Percentiles rank a stretch among this genome's conserved stretches.
Conservation (phyloP, 1,139 yeast species). For the Pichia sp. region DNA sequence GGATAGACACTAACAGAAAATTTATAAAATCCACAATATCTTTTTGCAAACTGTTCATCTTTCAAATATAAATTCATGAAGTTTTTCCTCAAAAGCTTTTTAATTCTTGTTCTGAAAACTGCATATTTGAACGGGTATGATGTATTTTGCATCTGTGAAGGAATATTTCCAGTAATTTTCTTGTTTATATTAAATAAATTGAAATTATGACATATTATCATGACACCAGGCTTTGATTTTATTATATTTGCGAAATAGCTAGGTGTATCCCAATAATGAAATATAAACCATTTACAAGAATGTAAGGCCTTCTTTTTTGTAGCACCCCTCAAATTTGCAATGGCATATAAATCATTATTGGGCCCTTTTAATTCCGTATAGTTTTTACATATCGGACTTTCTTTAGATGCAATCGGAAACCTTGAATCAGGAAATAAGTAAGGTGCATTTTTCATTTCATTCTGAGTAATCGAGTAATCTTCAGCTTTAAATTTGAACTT, state of each 20-base stretch:
- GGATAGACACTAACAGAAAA: slow-evolving; percentile 38
- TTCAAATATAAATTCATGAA: slow-evolving; percentile 16
- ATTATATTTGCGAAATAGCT: slow-evolving; percentile 41
- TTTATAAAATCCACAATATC: slow-evolving; percentile 43
- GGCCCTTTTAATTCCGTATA: slow-evolving; percentile 23
- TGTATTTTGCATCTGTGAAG: slow-evolving; percentile 21
- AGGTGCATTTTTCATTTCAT: slow-evolving; percentile 16
- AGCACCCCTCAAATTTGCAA: slow-evolving; percentile 10
- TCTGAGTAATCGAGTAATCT: slow-evolving; percentile 11
- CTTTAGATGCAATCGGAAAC: slow-evolving; percentile 8
- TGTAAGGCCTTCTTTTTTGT: slow-evolving; percentile 16
- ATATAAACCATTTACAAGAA: slow-evolving; percentile 29
- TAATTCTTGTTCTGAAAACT: slow-evolving; percentile 38
- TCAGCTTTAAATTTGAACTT: slow-evolving; percentile 15
- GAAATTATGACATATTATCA: slow-evolving; percentile 26
- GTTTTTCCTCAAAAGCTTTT: slow-evolving; percentile 36
- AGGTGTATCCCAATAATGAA: slow-evolving; percentile 39
- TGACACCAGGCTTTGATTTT: slow-evolving; percentile 46
- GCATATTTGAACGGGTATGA: slow-evolving; percentile 33
- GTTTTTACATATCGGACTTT: slow-evolving; percentile 14
- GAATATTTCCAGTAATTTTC: slow-evolving; percentile 17
- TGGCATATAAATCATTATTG: slow-evolving; percentile 16
- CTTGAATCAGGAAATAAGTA: slow-evolving; percentile 14
- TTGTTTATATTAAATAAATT: slow-evolving; percentile 17
- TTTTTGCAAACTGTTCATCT: slow-evolving; percentile 7